Conservation (phyloP, 495 filamentous ascomycete genomes). For the Staphylotrichum tortipilum region DNA sequence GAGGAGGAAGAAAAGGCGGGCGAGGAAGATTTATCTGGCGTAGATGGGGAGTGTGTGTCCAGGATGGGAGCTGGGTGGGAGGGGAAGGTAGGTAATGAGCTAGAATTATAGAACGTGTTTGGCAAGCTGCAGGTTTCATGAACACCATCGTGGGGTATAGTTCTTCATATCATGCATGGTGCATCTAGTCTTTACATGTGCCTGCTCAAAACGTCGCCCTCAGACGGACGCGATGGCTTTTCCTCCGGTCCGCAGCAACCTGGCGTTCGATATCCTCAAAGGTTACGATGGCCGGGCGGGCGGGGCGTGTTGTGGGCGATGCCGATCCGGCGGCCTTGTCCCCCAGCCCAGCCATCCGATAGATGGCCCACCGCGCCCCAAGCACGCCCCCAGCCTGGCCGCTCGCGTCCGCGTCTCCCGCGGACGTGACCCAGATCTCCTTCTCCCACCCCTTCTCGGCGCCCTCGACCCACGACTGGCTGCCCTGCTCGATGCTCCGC, state of each 20-base stretch:
- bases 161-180: not conserved
- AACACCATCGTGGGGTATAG: too few relatives aligned
- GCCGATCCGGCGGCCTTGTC: too few relatives aligned
- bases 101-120: too few relatives aligned
- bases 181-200: constrained; percentile 3
- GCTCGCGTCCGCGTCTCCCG: constrained; percentile 25
- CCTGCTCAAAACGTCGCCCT: constrained; percentile 1
- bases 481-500: constrained; percentile 23
- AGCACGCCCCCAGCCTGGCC: constrained; percentile 23
- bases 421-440: constrained; percentile 43
- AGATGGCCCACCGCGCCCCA: constrained; percentile 32
- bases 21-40: constrained; percentile 11
- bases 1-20: constrained; percentile 24
- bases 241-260: not conserved
- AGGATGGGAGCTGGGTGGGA: too few relatives aligned
- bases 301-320: too few relatives aligned
- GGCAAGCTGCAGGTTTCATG: too few relatives aligned
- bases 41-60: too few relatives aligned
- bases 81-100: too few relatives aligned
- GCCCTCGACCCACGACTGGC: constrained; percentile 22
- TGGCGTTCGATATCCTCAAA: constrained; percentile 24
- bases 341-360: constrained; percentile 32
- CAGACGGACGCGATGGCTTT: not conserved
- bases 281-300: constrained; percentile 18
- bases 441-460: constrained; percentile 33